Evolutionary conservation across 2,329 filamentous ascomycete genomes (phyloP), one percentile per base, ranked within the genome.

Genomic region (Penicillium occitanis): DNA sequence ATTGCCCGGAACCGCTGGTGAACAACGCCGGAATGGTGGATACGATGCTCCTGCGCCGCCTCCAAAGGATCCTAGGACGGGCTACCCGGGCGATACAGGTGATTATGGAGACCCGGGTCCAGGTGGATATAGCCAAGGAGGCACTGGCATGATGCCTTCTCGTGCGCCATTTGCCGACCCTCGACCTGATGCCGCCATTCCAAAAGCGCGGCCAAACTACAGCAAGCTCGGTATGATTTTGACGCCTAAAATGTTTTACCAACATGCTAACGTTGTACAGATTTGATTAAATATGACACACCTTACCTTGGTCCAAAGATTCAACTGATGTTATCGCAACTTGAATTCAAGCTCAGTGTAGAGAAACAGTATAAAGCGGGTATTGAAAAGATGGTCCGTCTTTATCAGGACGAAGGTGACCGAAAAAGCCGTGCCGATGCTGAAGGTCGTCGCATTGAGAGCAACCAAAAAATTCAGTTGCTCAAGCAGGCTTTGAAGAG

Each of bases 331-430:
- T 84, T 99, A 75, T 96, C 95, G 58, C 95, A 99, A 79, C 90
- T 99, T 69, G 93, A 98, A 79, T 99, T 99, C 84, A 99, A 99
- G 82, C 86, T 99, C 68, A 97, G 95, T 71, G 95, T 99, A 33
- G 95, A 99, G 78, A 96, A 97, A 77, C 95, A 99, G 80, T 99
- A 99, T 80, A 93, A 98, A 71, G 96, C 96, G 75, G 95, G 95
- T 68, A 95, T 99, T 72, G 95, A 99, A 80, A 99, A 99, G 83
- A 98, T 99, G 95, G 92, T 97, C 57, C 92, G 95, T 77, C 84
- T 99, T 42, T 99, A 99, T 76, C 90, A 95, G 76, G 95, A 98
- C 86, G 95, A 98, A 78, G 94, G 95, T 35, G 95, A 99, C 76
- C 89, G 93, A 72, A 97, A 97, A 84, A 98, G 94, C 81, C 92